Evolutionary conservation across 768 basidiomycete genomes (phyloP).

Genomic region (Phallus indusiatus): DNA sequence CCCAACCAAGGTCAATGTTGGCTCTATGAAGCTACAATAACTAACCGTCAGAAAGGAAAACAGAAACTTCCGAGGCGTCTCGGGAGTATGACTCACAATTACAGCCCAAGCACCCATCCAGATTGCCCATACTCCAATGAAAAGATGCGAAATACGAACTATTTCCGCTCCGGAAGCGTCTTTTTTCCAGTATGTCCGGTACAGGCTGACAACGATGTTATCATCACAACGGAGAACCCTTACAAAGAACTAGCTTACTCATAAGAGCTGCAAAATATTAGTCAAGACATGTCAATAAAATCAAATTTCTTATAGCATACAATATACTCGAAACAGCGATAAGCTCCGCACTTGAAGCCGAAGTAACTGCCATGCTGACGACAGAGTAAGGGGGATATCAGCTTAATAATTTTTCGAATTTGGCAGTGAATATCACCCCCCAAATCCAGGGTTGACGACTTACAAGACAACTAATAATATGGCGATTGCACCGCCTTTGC

Average conservation of each 20-base stretch:
- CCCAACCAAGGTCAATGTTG: slow-evolving; percentile 39
- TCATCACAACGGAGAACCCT: too few relatives aligned
- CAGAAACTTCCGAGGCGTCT: background rate
- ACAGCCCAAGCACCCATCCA: slow-evolving; percentile 36
- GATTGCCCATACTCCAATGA: slow-evolving; percentile 34
- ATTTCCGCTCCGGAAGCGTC: slow-evolving; percentile 29
- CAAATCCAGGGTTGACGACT: slow-evolving; percentile 5
- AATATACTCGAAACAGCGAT: slow-evolving; percentile 36
- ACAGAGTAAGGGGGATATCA: background rate
- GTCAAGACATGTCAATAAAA: slow-evolving; percentile 1
- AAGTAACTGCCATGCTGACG: slow-evolving; percentile 37
- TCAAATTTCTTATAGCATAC: slow-evolving; percentile 20
- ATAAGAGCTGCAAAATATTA: slow-evolving; percentile 27
- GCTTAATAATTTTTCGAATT: background rate
- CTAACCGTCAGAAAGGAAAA: background rate
- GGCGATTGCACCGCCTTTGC: slow-evolving; percentile 34
- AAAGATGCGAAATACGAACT: slow-evolving; percentile 30
- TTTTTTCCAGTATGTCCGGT: slow-evolving; percentile 30
- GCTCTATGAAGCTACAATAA: slow-evolving; percentile 31
- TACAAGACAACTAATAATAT: slow-evolving; percentile 35
- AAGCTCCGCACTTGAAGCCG: slow-evolving; percentile 36
- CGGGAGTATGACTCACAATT: slow-evolving; percentile 20
- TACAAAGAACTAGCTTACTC: slow-evolving; percentile 26
- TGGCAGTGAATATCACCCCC: too few relatives aligned
- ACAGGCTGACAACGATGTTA: slow-evolving; percentile 11